Percentiles rank a stretch among this genome's conserved stretches.
Evolutionary conservation across 257 asterid species (phyloP).

Genomic region (Parsonsia alboflavescens): DNA sequence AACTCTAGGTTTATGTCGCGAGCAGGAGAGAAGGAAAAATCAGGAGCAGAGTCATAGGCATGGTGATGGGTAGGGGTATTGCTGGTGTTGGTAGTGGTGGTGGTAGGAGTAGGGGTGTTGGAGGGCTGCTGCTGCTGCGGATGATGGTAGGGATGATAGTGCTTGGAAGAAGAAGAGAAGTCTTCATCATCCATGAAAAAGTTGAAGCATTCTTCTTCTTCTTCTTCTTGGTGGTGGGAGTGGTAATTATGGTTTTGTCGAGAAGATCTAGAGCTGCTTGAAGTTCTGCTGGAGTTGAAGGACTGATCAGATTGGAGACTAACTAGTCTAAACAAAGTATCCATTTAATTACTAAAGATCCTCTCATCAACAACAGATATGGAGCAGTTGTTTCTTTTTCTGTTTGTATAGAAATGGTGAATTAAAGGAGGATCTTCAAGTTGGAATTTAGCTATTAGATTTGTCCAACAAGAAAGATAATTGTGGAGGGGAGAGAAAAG

Average conservation of each 20-base stretch:
- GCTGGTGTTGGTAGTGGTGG: conserved; percentile 35
- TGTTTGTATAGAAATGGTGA: conserved; percentile 14
- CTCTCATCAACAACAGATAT: conserved; percentile 40
- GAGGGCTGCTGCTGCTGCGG: conserved; percentile 24
- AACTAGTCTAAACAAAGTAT: conserved; percentile 90
- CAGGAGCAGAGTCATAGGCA: conserved; percentile 23
- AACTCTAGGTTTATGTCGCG: conserved; percentile 52
- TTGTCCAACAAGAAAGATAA: conserved; percentile 23
- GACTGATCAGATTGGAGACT: conserved; percentile 77
- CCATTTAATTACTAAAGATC: conserved; percentile 62
- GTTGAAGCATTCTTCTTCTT: conserved; percentile 93
- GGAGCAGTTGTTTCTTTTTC: conserved; percentile 17
- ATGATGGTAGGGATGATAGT: conserved; percentile 31
- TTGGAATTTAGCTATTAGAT: conserved; percentile 38
- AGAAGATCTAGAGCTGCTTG: conserved; percentile 75
- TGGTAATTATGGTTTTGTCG: conserved; percentile 32
- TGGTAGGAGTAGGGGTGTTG: conserved; percentile 43
- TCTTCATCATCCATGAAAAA: conserved; percentile 96
- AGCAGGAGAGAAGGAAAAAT: conserved; percentile 36
- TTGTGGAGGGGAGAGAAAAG: conserved; percentile 14
- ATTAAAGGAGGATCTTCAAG: conserved; percentile 31
- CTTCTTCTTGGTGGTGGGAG: conserved; percentile 23
- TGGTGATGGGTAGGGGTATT: conserved; percentile 32
- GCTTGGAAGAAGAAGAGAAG: conserved; percentile 76
- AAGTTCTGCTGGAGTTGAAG: conserved; percentile 68